Conservation (phyloP, 108 stramenopile genomes). For the Pseudonitzschia pungens region DNA sequence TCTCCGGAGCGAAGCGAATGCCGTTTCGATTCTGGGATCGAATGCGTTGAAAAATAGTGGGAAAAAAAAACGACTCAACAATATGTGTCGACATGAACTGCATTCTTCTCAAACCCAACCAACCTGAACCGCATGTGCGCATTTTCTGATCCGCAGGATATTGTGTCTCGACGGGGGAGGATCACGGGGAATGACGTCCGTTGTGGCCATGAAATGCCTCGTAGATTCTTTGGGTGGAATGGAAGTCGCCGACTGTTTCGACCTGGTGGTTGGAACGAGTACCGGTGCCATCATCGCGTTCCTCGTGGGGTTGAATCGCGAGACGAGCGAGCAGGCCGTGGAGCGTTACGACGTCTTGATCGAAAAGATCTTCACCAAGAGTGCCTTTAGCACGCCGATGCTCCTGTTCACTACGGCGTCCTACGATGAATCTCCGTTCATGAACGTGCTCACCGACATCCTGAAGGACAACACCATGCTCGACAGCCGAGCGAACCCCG, state of each 20-base stretch:
- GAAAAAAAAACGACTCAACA: background rate
- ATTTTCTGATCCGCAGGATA: slow-evolving; percentile 23
- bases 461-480: slow-evolving; percentile 73
- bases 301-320: slow-evolving; percentile 67
- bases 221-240: slow-evolving; percentile 66
- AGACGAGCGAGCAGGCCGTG: slow-evolving; percentile 60
- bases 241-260: slow-evolving; percentile 81
- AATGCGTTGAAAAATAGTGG: too few relatives aligned
- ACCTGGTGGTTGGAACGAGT: slow-evolving; percentile 82
- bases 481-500: slow-evolving; percentile 77
- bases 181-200: slow-evolving; percentile 79
- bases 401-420: slow-evolving; percentile 81
- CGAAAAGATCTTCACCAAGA: slow-evolving; percentile 76
- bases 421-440: slow-evolving; percentile 81
- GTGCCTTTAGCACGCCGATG: slow-evolving; percentile 67
- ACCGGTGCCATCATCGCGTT: slow-evolving; percentile 86
- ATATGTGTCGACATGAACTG: background rate
- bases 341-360: slow-evolving; percentile 80
- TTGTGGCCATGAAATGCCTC: slow-evolving; percentile 56
- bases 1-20: background rate
- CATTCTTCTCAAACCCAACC: background rate
- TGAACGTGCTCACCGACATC: slow-evolving; percentile 71
- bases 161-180: slow-evolving; percentile 75
- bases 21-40: too few relatives aligned
- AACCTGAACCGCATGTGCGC: background rate